Evolutionary conservation across 768 basidiomycete genomes (phyloP), one percentile per base, ranked within the genome.

Genomic region (Cystobasidium tubakii): DNA sequence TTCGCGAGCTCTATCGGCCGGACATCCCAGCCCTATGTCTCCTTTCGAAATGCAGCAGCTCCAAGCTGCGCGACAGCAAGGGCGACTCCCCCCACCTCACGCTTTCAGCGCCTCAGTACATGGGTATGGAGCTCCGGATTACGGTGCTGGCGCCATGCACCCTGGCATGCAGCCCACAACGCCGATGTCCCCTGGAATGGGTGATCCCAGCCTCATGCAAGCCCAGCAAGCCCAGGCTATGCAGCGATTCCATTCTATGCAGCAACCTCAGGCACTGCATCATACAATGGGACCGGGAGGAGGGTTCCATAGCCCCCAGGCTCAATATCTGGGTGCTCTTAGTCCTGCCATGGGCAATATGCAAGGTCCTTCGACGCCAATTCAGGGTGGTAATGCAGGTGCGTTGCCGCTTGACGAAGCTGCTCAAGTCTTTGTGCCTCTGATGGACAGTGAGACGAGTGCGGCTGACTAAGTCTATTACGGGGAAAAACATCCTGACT

Each of bases 21-120:
- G 66, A 27, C 66, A 67, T 54, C 66, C 66, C 9, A 46, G 44
- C 21, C n/a, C 66, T 7, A 67, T 67, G 10, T 6, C 21, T 2
- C 66, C 66, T 7, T 29, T 60, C 13, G 57, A 60, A 31, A 34
- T 34, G 33, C 57, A 60, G 29, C 33, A 34, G 13, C 25, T 60
- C 7, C 57, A 60, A 60, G 57, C 57, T 25, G 57, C 23, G 4
- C 57, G 33, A 15, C 46, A 50, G 21, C 46, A 50, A 21, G 46
- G 46, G 4, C 46, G 46, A 12, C 46, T 50, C 21, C 46, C 46
- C 7, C 4, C 46, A 21, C 3, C 21, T 4, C 15, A n/a, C 21
- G 21, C 10, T 50, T 12, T 50, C 21, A 19, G 46, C 7, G 10
- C 15, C 46, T 15, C 46, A 3, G 10, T n/a, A 21, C 46, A 50